Percentiles rank a stretch among this genome's conserved stretches.
phyloP scores from a whole-genome alignment of 2,329 filamentous ascomycete species.

The Xylaria sp. region DNA sequence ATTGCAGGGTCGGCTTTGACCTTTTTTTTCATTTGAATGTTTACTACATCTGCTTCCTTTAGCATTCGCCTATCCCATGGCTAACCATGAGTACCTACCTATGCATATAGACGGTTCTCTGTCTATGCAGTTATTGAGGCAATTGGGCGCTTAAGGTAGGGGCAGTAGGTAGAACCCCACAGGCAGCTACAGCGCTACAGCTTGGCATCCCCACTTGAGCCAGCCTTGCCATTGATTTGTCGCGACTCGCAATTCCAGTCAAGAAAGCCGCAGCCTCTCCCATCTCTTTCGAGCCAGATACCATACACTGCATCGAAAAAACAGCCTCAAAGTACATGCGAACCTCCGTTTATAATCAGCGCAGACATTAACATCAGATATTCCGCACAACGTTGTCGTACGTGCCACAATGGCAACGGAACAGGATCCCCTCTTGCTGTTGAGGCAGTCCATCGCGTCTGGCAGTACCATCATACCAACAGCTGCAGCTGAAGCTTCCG shows the following conservation, averaged over 20 bases:
- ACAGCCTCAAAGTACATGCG: no score
- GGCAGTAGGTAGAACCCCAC: not conserved
- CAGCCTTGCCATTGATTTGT: slow-evolving; percentile 20
- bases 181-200: not conserved
- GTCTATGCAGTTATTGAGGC: no score
- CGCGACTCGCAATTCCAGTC: slow-evolving; percentile 2
- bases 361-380: not conserved
- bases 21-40: no score
- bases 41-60: no score
- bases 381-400: not conserved
- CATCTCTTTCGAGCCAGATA: not conserved
- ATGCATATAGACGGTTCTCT: no score
- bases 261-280: no score
- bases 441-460: slow-evolving; percentile 81
- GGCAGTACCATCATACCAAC: slow-evolving; percentile 74
- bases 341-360: not conserved
- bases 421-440: slow-evolving; percentile 79
- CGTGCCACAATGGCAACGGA: slow-evolving; percentile 62
- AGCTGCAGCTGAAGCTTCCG: slow-evolving; percentile 68
- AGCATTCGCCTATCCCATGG: no score
- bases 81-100: no score
- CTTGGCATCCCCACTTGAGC: not conserved
- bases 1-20: no score
- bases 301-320: not conserved
- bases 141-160: no score